Percentiles rank a stretch among this genome's conserved stretches.
Conservation (phyloP, 2,329 filamentous ascomycete species). For the Boeremia exigua region DNA sequence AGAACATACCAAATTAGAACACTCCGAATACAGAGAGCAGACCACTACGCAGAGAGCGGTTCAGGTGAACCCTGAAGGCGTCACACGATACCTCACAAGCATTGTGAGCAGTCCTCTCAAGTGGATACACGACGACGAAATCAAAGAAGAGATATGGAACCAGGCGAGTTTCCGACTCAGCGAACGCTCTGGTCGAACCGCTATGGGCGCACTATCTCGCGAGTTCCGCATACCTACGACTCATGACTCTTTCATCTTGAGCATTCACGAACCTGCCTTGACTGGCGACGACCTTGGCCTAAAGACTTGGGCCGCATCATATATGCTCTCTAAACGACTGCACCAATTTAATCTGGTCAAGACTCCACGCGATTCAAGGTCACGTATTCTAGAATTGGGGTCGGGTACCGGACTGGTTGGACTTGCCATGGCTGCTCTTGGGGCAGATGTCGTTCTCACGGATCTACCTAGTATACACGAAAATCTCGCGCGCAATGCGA, state of each 20-base stretch:
- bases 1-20: constrained; percentile 27
- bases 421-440: constrained; percentile 78
- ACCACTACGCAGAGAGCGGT: neutral
- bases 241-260: constrained; percentile 59
- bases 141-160: constrained; percentile 75
- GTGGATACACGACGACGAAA: constrained; percentile 72
- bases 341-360: constrained; percentile 37
- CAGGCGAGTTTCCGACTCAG: constrained; percentile 79
- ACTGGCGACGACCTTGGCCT: constrained; percentile 87
- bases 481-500: constrained; percentile 78
- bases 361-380: neutral
- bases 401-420: constrained; percentile 92
- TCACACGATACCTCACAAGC: constrained; percentile 70
- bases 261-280: constrained; percentile 83
- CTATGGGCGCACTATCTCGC: constrained; percentile 68
- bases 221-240: constrained; percentile 63
- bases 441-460: constrained; percentile 72
- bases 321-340: constrained; percentile 79
- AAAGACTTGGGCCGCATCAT: constrained; percentile 96
- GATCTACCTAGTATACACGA: constrained; percentile 84
- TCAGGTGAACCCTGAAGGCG: constrained; percentile 52
- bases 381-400: constrained; percentile 74
- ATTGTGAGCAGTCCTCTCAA: constrained; percentile 70
- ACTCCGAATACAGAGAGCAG: constrained; percentile 43
- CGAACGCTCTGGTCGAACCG: constrained; percentile 81